A percentile compares a stretch with the other conserved stretches of the same genome.
Conservation (phyloP, 192 early-diverging fungal species). For the Coemansia sp. region DNA sequence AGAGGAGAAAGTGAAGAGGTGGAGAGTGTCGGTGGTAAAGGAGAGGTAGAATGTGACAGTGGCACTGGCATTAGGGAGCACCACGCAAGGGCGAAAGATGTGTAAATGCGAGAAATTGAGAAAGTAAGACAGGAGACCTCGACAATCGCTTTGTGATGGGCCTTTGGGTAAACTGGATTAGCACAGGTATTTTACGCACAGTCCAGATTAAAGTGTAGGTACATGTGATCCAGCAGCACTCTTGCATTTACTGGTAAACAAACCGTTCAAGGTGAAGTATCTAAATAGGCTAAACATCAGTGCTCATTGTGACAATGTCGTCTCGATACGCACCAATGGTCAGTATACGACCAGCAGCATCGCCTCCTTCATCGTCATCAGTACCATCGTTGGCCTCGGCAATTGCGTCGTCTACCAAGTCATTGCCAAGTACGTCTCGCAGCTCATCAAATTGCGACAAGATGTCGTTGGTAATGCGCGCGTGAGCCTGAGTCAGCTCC, state of each 20-base stretch:
- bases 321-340: conserved; percentile 31
- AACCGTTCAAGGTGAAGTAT: neutral
- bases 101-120: neutral
- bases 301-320: conserved; percentile 1
- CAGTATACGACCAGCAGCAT: neutral
- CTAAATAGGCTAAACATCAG: neutral
- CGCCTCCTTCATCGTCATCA: neutral
- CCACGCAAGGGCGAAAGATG: neutral
- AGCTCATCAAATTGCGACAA: conserved; percentile 18
- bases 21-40: neutral
- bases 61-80: neutral
- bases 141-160: no score
- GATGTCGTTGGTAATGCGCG: conserved; percentile 16
- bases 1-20: neutral
- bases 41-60: neutral
- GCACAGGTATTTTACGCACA: neutral
- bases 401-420: conserved; percentile 21
- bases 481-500: conserved; percentile 18
- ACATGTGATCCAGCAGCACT: conserved; percentile 4
- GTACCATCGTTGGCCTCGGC: neutral
- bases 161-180: neutral
- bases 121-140: neutral
- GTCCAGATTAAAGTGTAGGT: neutral
- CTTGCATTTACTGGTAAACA: neutral
- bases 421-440: conserved; percentile 27